A percentile compares a stretch with the other conserved stretches of the same genome.
These are phyloP conservation scores for Pseudogymnoascus sp. DNA, from an alignment of 2,329 filamentous ascomycete species.

Conservation along the genomic window DNA sequence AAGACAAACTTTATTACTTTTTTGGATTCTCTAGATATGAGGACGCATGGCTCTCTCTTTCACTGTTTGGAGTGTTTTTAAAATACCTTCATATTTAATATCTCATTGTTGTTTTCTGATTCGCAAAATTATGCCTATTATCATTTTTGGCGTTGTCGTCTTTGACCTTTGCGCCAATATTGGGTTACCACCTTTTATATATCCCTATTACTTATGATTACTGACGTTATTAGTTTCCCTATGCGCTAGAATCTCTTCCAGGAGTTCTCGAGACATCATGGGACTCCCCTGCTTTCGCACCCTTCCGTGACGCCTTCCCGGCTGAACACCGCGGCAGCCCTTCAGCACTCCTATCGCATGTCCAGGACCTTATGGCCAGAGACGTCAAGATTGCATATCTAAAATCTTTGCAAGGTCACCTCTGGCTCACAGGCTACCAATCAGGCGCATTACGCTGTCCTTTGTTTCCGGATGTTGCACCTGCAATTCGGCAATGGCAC, in stretches of 20 bases:
- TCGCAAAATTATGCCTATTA: neutral
- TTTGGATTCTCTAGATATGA: conserved; percentile 13
- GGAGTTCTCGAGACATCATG: conserved; percentile 56
- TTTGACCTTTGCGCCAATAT: neutral
- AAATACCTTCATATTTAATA: neutral
- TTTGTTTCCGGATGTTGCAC: conserved; percentile 66
- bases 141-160: neutral
- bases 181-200: neutral
- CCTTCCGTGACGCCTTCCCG: conserved; percentile 65
- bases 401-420: conserved; percentile 70
- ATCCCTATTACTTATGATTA: neutral
- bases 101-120: neutral
- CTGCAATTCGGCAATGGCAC: conserved; percentile 51
- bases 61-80: neutral
- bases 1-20: conserved; percentile 34
- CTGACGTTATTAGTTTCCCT: conserved; percentile 55
- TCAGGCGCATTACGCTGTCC: conserved; percentile 62
- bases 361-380: conserved; percentile 58
- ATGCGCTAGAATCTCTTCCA: conserved; percentile 60
- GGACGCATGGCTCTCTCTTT: neutral
- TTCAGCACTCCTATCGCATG: conserved; percentile 54
- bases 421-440: conserved; percentile 68
- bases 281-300: conserved; percentile 54
- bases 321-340: conserved; percentile 50
- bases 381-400: conserved; percentile 71